Evolutionary conservation across 345 rosid species (phyloP).

Genomic region (Lenwebbia sp.): DNA sequence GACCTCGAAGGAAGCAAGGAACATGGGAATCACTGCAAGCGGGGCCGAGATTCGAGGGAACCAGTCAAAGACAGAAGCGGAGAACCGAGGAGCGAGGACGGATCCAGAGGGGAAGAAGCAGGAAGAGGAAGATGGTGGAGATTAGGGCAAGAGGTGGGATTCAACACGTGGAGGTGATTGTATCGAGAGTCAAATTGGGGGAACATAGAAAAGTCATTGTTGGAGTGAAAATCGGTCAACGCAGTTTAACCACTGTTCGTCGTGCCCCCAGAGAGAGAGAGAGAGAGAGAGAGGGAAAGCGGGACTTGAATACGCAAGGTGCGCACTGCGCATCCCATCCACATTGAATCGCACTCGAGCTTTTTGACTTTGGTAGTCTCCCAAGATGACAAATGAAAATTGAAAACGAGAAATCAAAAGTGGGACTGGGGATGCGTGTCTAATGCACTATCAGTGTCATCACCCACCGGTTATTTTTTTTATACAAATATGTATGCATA

Average conservation of each 20-base stretch:
- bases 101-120: neutral
- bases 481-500: neutral
- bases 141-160: neutral
- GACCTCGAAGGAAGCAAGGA: neutral
- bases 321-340: neutral
- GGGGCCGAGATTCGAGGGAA: neutral
- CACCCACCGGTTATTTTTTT: neutral
- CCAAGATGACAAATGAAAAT: neutral
- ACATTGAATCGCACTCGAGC: neutral
- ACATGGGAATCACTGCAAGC: neutral
- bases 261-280: neutral
- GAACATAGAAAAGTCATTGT: neutral
- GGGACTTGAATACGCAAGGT: constrained; percentile 14
- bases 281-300: neutral
- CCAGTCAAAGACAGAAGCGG: neutral
- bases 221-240: constrained; percentile 11
- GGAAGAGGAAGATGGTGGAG: neutral
- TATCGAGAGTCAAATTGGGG: neutral
- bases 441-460: neutral
- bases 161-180: neutral
- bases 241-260: constrained; percentile 5
- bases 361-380: neutral
- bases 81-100: neutral
- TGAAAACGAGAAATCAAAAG: neutral
- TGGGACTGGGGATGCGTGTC: neutral